phyloP scores from a whole-genome alignment of 768 basidiomycete species.

The Cubamyces lactineus region DNA sequence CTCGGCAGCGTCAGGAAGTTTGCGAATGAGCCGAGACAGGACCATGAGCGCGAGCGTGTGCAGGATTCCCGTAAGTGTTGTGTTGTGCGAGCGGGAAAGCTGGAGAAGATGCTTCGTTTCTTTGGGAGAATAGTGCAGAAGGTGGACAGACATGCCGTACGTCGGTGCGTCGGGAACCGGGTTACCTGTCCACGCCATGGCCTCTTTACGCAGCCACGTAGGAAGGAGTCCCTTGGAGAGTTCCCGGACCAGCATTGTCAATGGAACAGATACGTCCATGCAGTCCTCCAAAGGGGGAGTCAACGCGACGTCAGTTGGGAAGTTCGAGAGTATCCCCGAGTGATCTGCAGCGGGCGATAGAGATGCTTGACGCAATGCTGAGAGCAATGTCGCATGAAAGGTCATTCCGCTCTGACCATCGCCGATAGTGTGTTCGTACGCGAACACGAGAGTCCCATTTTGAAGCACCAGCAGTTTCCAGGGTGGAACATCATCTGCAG shows the following conservation, averaged over 20 bases:
- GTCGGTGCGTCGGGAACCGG: conserved; percentile 24
- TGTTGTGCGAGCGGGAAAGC: conserved; percentile 35
- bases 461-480: conserved; percentile 43
- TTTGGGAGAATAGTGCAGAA: conserved; percentile 34
- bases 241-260: conserved; percentile 27
- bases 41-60: conserved; percentile 35
- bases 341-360: neutral
- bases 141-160: conserved; percentile 32
- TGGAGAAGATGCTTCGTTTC: conserved; percentile 28
- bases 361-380: conserved; percentile 30
- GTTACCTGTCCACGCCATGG: conserved; percentile 39
- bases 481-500: conserved; percentile 33
- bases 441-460: conserved; percentile 40
- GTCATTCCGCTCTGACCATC: conserved; percentile 45
- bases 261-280: conserved; percentile 36
- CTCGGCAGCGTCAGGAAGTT: conserved; percentile 4
- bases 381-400: conserved; percentile 40
- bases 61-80: conserved; percentile 40
- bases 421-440: conserved; percentile 43
- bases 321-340: conserved; percentile 3
- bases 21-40: conserved; percentile 34
- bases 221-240: conserved; percentile 33
- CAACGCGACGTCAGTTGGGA: conserved; percentile 28
- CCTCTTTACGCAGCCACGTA: conserved; percentile 33
- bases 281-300: conserved; percentile 36